phyloP scores from a whole-genome alignment of 352 stramenopile genomes.

The Phytophthora kernoviae region DNA sequence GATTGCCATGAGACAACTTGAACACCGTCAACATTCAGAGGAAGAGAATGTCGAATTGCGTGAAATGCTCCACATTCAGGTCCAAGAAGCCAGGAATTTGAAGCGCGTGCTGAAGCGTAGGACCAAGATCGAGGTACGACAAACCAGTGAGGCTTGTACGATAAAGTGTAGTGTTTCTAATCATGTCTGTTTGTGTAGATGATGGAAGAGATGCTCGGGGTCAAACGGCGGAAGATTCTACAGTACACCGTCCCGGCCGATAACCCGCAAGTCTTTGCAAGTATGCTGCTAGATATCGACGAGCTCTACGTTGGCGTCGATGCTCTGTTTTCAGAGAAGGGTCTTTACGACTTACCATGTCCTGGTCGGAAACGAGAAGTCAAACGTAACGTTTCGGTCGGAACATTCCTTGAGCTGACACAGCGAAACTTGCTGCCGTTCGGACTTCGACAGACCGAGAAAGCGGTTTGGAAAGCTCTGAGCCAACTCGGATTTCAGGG shows the following conservation, averaged over 20 bases:
- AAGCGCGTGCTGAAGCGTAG: constrained; percentile 20
- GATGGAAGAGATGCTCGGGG: constrained; percentile 17
- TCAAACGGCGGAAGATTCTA: constrained; percentile 20
- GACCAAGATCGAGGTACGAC: constrained; percentile 8
- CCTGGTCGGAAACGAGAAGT: constrained; percentile 23
- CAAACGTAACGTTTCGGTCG: constrained; percentile 13
- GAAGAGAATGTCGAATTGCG: constrained; percentile 23
- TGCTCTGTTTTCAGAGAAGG: constrained; percentile 15
- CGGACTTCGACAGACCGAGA: constrained; percentile 2
- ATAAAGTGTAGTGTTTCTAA: neutral
- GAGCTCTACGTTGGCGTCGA: constrained; percentile 30
- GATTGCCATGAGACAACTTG: constrained; percentile 19
- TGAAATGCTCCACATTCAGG: constrained; percentile 22
- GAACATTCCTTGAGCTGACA: constrained; percentile 33
- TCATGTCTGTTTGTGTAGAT: constrained; percentile 11
- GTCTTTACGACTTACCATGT: constrained; percentile 18
- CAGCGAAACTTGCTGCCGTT: constrained; percentile 34
- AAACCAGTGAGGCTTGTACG: no score
- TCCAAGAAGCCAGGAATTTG: constrained; percentile 27
- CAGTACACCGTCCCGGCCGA: neutral
- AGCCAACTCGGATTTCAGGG: constrained; percentile 2
- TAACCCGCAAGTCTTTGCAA: constrained; percentile 13
- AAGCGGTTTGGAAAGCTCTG: constrained; percentile 16
- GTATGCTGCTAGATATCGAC: constrained; percentile 23
- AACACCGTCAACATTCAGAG: constrained; percentile 18